phyloP scores from a whole-genome alignment of 768 basidiomycete species.

The Heimioporus sp. region DNA sequence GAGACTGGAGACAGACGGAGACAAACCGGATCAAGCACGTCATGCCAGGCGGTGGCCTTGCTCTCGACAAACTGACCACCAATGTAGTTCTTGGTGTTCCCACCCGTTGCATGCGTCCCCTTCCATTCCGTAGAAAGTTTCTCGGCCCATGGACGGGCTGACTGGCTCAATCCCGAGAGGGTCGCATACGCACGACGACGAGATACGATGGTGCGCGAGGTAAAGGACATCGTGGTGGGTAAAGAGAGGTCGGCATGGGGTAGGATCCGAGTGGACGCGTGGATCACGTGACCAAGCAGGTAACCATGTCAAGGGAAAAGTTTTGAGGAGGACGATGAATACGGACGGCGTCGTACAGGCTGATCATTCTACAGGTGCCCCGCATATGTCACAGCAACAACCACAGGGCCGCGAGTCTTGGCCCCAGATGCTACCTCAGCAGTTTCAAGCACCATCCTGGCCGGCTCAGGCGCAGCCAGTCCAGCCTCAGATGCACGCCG shows the following conservation, averaged over 20 bases:
- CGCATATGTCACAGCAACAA: slow-evolving; percentile 18
- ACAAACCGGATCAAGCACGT: slow-evolving; percentile 86
- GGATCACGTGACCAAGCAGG: slow-evolving; percentile 13
- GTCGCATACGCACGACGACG: slow-evolving; percentile 44
- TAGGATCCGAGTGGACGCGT: not conserved
- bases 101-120: slow-evolving; percentile 85
- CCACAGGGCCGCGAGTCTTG: slow-evolving; percentile 19
- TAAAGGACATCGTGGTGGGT: slow-evolving; percentile 19
- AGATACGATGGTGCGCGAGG: not conserved
- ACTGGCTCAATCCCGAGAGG: slow-evolving; percentile 47
- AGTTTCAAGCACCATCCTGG: slow-evolving; percentile 27
- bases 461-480: slow-evolving; percentile 32
- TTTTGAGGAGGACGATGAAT: slow-evolving; percentile 13
- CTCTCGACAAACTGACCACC: slow-evolving; percentile 89
- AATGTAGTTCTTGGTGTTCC: slow-evolving; percentile 88
- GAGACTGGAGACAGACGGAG: not conserved
- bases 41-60: slow-evolving; percentile 74
- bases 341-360: slow-evolving; percentile 12
- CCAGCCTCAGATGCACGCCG: slow-evolving; percentile 26
- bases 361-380: slow-evolving; percentile 16
- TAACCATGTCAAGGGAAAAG: not conserved
- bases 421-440: slow-evolving; percentile 26
- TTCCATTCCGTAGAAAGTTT: slow-evolving; percentile 75
- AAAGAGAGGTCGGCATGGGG: no score
- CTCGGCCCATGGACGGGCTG: slow-evolving; percentile 63